phyloP scores from a whole-genome alignment of 345 rosid genomes.

The Eucalyptus urophylla region DNA sequence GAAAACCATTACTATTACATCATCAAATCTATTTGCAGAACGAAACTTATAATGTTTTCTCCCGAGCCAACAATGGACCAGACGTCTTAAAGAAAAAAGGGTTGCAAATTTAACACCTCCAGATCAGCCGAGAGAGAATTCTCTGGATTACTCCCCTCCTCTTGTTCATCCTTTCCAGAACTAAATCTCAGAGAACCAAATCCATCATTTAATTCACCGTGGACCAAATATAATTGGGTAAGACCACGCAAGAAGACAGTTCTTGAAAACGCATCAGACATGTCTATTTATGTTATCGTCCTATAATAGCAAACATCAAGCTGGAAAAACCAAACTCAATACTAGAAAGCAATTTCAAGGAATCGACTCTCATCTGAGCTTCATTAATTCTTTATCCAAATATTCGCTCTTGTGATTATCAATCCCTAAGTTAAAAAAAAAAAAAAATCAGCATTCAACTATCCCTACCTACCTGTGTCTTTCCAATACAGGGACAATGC shows the following conservation, averaged over 20 bases:
- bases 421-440: not conserved
- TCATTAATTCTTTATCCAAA: not conserved
- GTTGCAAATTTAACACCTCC: not conserved
- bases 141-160: not conserved
- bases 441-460: too few relatives aligned
- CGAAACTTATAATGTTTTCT: not conserved
- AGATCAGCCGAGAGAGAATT: not conserved
- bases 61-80: not conserved
- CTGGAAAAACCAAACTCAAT: fast-evolving
- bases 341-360: not conserved
- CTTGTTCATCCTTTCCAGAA: too few relatives aligned
- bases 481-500: too few relatives aligned
- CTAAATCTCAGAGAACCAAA: too few relatives aligned
- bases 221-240: not conserved
- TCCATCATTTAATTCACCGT: too few relatives aligned
- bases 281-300: fast-evolving
- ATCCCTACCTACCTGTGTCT: too few relatives aligned
- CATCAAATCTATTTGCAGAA: not conserved
- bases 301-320: not conserved
- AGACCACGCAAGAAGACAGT: not conserved
- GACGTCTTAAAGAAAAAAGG: not conserved
- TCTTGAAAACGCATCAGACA: not conserved
- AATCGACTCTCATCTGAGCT: not conserved
- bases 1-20: not conserved
- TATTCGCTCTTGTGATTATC: not conserved